Evolutionary conservation across 352 stramenopile genomes (phyloP).

Genomic region (Pythium apleroticum): DNA sequence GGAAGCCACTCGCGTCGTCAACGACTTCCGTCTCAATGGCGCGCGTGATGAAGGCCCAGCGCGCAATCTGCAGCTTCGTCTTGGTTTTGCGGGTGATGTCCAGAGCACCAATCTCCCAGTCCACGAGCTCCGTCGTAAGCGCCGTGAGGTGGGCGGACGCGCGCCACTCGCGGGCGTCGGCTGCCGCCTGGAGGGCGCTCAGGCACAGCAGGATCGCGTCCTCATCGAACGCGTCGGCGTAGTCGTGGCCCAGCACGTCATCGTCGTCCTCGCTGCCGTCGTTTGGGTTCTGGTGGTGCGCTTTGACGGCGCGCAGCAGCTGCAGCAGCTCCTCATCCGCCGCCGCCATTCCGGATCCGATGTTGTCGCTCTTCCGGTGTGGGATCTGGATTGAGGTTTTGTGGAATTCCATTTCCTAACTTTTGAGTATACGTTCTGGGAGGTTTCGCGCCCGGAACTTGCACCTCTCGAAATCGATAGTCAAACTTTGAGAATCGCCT

Average conservation of each 20-base stretch:
- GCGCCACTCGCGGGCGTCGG: conserved; percentile 5
- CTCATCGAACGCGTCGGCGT: conserved; percentile 21
- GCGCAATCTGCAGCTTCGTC: conserved; percentile 13
- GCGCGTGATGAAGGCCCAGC: conserved; percentile 16
- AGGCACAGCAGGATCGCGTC: conserved; percentile 23
- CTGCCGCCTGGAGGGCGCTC: conserved; percentile 23
- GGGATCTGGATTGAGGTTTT: background rate
- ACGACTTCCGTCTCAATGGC: conserved; percentile 13
- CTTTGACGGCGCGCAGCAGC: conserved; percentile 27
- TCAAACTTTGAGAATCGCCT: background rate
- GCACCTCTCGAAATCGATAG: background rate
- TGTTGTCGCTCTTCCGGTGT: too few relatives aligned
- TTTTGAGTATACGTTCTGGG: background rate
- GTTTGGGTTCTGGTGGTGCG: conserved; percentile 8
- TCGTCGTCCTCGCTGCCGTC: background rate
- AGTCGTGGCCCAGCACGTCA: conserved; percentile 2
- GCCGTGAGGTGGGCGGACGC: conserved; percentile 3
- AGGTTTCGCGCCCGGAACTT: background rate
- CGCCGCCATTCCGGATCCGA: background rate
- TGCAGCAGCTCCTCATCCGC: conserved; percentile 18
- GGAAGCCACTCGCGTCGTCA: background rate
- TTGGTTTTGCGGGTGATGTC: conserved; percentile 20
- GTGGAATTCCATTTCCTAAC: background rate
- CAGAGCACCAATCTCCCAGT: conserved; percentile 13
- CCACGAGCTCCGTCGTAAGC: conserved; percentile 22